Evolutionary conservation across 139 green algal genomes (phyloP).

Genomic region (Tetraselmis striata): DNA sequence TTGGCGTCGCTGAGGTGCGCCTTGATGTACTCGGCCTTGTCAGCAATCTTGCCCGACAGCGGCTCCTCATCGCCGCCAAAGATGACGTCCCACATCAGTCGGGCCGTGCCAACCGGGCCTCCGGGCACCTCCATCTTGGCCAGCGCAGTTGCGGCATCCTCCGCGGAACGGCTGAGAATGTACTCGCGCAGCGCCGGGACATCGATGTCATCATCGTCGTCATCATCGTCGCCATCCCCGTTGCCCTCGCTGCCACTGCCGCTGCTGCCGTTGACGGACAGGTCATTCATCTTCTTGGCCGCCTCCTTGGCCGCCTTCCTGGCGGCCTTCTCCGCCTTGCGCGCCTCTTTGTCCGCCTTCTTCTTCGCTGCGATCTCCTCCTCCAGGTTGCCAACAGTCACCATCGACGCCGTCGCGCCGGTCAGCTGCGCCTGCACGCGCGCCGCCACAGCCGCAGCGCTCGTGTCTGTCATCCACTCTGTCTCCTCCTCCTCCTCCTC

Average conservation of each 20-base stretch:
- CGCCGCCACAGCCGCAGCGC: constrained; percentile 51
- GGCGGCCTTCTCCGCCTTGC: not conserved
- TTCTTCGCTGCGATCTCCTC: not conserved
- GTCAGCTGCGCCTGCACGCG: constrained; percentile 88
- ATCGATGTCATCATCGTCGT: not conserved
- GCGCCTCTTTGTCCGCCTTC: not conserved
- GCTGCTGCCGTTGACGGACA: not conserved
- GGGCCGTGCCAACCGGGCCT: not conserved
- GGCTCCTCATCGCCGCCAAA: not conserved
- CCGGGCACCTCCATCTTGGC: not conserved
- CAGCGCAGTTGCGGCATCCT: not conserved
- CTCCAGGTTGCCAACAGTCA: constrained; percentile 37
- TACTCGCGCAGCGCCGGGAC: not conserved
- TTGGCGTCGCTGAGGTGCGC: not conserved
- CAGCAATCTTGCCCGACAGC: not conserved
- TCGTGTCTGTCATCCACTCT: constrained; percentile 92
- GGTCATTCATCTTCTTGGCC: not conserved
- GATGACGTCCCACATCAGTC: not conserved
- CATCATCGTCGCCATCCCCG: not conserved
- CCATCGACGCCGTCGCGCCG: constrained; percentile 71
- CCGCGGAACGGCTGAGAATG: not conserved
- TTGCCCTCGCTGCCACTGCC: not conserved
- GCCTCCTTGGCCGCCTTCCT: not conserved
- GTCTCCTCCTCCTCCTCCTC: constrained; percentile 50
- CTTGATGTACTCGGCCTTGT: not conserved